A percentile compares a stretch with the other conserved stretches of the same genome.
Evolutionary conservation across 2,329 filamentous ascomycete genomes (phyloP).

Genomic region (Penicillium sp.): DNA sequence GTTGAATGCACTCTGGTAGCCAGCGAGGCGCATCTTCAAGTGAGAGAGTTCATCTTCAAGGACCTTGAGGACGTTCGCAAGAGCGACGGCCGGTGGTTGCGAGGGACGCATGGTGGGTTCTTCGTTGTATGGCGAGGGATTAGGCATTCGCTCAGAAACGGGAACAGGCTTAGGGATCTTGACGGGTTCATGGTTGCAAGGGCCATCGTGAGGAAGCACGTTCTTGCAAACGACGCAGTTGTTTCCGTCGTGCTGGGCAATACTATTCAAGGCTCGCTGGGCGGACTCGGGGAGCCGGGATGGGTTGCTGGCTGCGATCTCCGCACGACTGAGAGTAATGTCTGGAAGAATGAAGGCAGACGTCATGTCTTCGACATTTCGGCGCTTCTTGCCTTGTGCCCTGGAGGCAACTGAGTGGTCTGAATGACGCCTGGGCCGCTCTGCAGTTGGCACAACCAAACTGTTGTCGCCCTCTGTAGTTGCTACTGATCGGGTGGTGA

Average conservation of each 20-base stretch:
- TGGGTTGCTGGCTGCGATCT: slow-evolving; percentile 30
- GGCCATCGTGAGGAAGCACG: slow-evolving; percentile 35
- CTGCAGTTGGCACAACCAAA: slow-evolving; percentile 25
- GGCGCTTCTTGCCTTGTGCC: slow-evolving; percentile 50
- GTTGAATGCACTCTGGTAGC: slow-evolving; percentile 62
- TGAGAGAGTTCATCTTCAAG: slow-evolving; percentile 77
- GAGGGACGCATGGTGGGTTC: slow-evolving; percentile 61
- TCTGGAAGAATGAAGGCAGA: slow-evolving; percentile 64
- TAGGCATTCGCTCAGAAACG: slow-evolving; percentile 50
- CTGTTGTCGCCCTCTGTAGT: slow-evolving; percentile 32
- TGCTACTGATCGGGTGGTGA: slow-evolving; percentile 32
- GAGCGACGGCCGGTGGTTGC: slow-evolving; percentile 66
- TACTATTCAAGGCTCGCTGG: slow-evolving; percentile 41
- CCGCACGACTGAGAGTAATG: slow-evolving; percentile 51
- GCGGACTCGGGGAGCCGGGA: slow-evolving; percentile 38
- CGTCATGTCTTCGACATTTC: slow-evolving; percentile 55
- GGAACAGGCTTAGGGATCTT: slow-evolving; percentile 51
- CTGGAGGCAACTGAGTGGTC: slow-evolving; percentile 51
- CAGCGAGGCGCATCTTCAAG: slow-evolving; percentile 66
- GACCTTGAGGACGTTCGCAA: slow-evolving; percentile 79
- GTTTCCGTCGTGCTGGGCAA: slow-evolving; percentile 50
- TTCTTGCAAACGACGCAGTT: slow-evolving; percentile 59
- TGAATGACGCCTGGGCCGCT: slow-evolving; percentile 39
- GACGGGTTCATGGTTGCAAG: slow-evolving; percentile 37
- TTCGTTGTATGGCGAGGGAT: slow-evolving; percentile 47